Evolutionary conservation across 306 rosid genomes (phyloP).

Genomic region (Prunus mongolica): DNA sequence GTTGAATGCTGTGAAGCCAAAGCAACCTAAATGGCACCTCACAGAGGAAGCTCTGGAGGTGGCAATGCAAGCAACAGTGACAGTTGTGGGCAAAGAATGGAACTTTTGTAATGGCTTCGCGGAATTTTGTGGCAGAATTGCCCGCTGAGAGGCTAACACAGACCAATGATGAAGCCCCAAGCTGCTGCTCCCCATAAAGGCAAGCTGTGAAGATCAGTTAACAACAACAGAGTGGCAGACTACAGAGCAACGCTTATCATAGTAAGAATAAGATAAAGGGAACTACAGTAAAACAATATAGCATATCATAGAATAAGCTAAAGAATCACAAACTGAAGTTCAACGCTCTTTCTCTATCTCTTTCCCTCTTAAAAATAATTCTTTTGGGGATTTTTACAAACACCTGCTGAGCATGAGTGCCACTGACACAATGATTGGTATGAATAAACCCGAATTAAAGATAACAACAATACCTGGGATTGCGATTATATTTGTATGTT

Average conservation of each 20-base stretch:
- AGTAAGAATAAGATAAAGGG: too few species aligned
- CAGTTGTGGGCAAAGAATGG: conserved; percentile 31
- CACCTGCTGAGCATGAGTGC: conserved; percentile 20
- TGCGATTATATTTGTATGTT: neutral
- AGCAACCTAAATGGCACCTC: conserved; percentile 16
- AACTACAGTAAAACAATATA: too few species aligned
- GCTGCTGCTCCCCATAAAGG: conserved; percentile 37
- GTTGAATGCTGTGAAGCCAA: conserved; percentile 21
- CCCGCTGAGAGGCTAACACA: conserved; percentile 33
- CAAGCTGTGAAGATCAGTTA: neutral
- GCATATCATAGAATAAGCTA: neutral
- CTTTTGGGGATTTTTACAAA: conserved; percentile 38
- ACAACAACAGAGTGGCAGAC: conserved; percentile 1
- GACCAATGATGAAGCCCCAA: conserved; percentile 39
- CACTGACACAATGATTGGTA: neutral
- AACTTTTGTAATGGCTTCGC: conserved; percentile 13
- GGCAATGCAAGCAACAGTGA: conserved; percentile 2
- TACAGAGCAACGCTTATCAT: neutral
- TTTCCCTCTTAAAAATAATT: neutral
- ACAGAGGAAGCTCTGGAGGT: conserved; percentile 15
- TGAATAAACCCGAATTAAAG: neutral
- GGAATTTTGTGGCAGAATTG: conserved; percentile 20
- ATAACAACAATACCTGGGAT: neutral
- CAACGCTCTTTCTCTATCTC: neutral
- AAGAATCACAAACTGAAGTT: neutral